Evolutionary conservation across 2,329 filamentous ascomycete species (phyloP).

Genomic region (Cercospora sp.): DNA sequence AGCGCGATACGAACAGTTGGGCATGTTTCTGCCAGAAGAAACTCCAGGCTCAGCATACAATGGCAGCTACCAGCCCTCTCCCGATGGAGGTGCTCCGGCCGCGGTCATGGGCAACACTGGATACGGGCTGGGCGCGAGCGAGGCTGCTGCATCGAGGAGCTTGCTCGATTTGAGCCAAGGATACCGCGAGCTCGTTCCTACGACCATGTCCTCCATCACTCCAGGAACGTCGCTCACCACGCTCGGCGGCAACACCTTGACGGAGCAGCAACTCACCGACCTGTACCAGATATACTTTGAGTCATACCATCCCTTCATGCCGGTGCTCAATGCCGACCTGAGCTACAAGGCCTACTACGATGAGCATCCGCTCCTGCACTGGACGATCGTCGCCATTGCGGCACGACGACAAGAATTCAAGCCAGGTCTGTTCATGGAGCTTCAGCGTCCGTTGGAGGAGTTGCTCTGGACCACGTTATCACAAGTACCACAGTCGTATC

Average conservation of each 20-base stretch:
- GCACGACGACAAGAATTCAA: constrained; percentile 68
- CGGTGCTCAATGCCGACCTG: constrained; percentile 66
- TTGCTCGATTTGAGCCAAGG: constrained; percentile 42
- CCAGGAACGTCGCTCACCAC: constrained; percentile 59
- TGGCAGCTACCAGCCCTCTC: constrained; percentile 30
- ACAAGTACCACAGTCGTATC: constrained; percentile 75
- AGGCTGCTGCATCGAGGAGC: constrained; percentile 41
- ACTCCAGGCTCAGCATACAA: constrained; percentile 26
- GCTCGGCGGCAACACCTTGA: constrained; percentile 52
- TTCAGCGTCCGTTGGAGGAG: constrained; percentile 66
- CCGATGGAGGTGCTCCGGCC: constrained; percentile 29
- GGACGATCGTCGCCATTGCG: constrained; percentile 76
- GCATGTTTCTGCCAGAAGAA: constrained; percentile 31
- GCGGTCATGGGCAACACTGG: constrained; percentile 33
- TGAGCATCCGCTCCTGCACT: constrained; percentile 80
- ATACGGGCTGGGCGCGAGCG: constrained; percentile 39
- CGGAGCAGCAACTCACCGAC: constrained; percentile 47
- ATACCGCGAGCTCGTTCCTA: constrained; percentile 42
- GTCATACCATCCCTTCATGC: constrained; percentile 74
- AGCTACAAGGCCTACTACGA: constrained; percentile 62
- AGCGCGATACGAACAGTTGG: constrained; percentile 35
- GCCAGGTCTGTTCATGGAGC: constrained; percentile 63
- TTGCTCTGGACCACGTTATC: constrained; percentile 76
- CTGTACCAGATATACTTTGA: constrained; percentile 75
- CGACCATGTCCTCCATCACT: constrained; percentile 52